Base-by-base conservation (phyloP, 345 rosid genomes). In the Citrus reticulata region DNA sequence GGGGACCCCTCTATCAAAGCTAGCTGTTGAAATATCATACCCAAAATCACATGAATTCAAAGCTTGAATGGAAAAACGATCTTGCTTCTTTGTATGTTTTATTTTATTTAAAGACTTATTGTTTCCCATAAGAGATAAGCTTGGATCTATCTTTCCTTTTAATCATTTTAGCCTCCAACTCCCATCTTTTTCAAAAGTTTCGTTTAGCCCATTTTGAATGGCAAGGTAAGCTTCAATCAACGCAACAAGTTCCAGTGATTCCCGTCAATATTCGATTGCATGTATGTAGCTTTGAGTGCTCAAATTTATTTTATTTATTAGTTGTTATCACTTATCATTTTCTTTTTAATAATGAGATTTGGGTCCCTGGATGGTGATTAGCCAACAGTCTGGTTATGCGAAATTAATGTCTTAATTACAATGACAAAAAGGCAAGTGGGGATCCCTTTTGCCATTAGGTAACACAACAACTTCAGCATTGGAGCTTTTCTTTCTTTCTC, bases 1-100 rank as follows among this genome's bases (percentile, higher is more conserved):
- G 69, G 79, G 63, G 85, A 83, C 29, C 86, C 83, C 82, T 80
- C 83, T 76, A 75, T 80, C 49, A 86, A 86, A 83, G 73, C 73
- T 78, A 73, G 59, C 59, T 46, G 81, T 81, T 80, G 87, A 88
- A 87, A 73, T 81, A 63, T 74, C 65, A 82, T 72, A 29, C 73
- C 80, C 79, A 74, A 55, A 22, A 32, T 66, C 81, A 37, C 79
- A 30, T 61, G 51, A 85, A 80, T 80, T 89, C 82, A 81, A 83
- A 80, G 46, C 66, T 63, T 79, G 64, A 80, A 71, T 77, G 82
- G 81, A 49, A 69, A 79, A 64, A 42, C 63, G 29, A 40, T 9
- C 17, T 66, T 80, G 58, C 75, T 76, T 85, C 70, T 77, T 6
- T 14, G 51, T 66, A 10, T 25, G 9, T 27, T 8, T 34, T 63